Evolutionary conservation across 2,329 filamentous ascomycete species (phyloP), one percentile per base, ranked within the genome.

Genomic region (Sporothrix globosa): DNA sequence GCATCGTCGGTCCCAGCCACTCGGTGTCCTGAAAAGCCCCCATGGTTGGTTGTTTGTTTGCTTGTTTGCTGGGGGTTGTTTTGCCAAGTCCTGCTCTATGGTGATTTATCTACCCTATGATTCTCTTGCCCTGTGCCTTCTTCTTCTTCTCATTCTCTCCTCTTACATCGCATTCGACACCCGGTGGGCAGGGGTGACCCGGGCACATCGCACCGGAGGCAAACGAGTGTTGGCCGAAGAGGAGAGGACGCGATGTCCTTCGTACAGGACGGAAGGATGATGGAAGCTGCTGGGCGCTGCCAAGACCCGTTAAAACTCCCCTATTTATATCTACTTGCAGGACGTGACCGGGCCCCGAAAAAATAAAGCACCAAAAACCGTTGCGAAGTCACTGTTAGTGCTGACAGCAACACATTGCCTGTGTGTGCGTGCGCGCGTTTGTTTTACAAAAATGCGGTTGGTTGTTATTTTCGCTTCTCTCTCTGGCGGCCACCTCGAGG

Each of bases 331-430:
- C n/a, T 6, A n/a, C 39, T 39, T 61, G 56, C 56, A 61, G 56
- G 56, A 2, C n/a, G 39, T 44, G 34, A n/a, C 34, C 24, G 34
- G 21, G 34, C 46, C 46, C 52, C 21, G 13, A 53, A 54, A 54
- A 53, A 9, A 53, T 4, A 7, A 34, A 13, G 48, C 19, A 9
- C 53, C 27, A 10, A 63, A 44, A 63, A 63, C 58, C 39, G 58
- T 46, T 63, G 58, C n/a, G 58, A 21, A 19, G 58, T 63, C 39
- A 13, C 11, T 63, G 39, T 46, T 63, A 63, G 58, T 46, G 58
- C 58, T 63, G 58, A 46, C 58, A 44, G 39, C 39, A 13, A 46
- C n/a, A 7, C 13, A 44, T 44, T 44, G 9, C 10, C 4, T 10
- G 9, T 44, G 21, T 10, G 52, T 3, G 30, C 30, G 30, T 30